Base-by-base conservation (phyloP, 2,329 filamentous ascomycete genomes). In the Penicillium sp. region DNA sequence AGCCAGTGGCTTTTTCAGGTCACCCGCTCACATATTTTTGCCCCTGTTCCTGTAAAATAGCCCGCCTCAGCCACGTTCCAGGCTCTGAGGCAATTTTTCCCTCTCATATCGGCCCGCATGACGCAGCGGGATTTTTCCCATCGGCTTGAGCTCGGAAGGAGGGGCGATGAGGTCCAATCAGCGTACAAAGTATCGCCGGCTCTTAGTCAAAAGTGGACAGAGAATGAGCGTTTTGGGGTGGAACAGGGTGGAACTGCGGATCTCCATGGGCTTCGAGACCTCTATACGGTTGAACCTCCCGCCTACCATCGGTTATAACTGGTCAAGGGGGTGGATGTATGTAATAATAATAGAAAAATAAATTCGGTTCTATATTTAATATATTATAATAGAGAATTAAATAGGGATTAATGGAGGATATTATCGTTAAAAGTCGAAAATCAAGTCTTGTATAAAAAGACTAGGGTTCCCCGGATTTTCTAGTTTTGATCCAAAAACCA, bases 61-160 rank as follows among this genome's bases (percentile, higher is more conserved):
- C 28, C 28, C 22, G 17, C 26, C 40, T 45, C 47, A 54, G 48
- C 43, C 48, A 44, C 50, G 42, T 48, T 54, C 50, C 50, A 57
- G 43, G 31, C 37, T 42, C 31, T 58, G 58, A 61, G 58, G 58
- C 53, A 61, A 60, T 61, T 60, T 34, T 57, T 58, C 57, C n/a
- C 7, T 3, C 10, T 40, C 34, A 38, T 29, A 32, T 46, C 58
- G 56, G 58, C 56, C 58, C 58, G 57, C 57, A 61, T 61, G 58
- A 61, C 58, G 58, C 57, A 59, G 55, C 57, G 57, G 57, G 52
- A 57, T 60, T 60, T 59, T 58, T 47, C 35, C 34, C 17, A 39
- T 29, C 55, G 57, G 56, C 52, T 53, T 53, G 45, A 32, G 45
- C 40, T 58, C 57, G 57, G 57, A 53, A 52, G 40, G 55, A 58